Conservation (phyloP, 345 rosid species). For the Zanthoxylum bungeanum region DNA sequence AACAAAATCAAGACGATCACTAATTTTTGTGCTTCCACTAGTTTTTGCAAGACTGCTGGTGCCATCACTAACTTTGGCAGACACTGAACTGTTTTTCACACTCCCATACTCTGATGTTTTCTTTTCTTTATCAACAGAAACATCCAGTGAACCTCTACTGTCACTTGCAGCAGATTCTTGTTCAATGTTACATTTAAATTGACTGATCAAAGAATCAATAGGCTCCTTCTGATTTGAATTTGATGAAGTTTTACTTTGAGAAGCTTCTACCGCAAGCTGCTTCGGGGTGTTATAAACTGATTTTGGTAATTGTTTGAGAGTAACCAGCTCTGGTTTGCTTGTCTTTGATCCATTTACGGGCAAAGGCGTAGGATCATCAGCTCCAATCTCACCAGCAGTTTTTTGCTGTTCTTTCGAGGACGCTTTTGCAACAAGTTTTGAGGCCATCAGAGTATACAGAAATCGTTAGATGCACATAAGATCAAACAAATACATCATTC, state of each 20-base stretch:
- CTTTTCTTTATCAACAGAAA: slow-evolving; percentile 62
- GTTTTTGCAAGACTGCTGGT: slow-evolving; percentile 66
- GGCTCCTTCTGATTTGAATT: slow-evolving; percentile 41
- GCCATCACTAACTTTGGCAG: slow-evolving; percentile 79
- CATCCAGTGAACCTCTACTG: slow-evolving; percentile 41
- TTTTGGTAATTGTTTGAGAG: slow-evolving; percentile 28
- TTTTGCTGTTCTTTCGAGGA: slow-evolving; percentile 39
- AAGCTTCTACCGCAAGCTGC: slow-evolving; percentile 28
- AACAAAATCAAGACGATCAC: slow-evolving; percentile 70
- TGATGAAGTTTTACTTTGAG: slow-evolving; percentile 38
- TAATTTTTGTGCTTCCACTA: slow-evolving; percentile 70
- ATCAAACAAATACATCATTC: slow-evolving; percentile 22
- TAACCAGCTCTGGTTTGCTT: slow-evolving; percentile 27
- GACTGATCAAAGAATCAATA: slow-evolving; percentile 29
- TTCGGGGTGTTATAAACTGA: slow-evolving; percentile 31
- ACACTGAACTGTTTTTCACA: slow-evolving; percentile 70
- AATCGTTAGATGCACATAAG: slow-evolving; percentile 27
- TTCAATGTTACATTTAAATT: slow-evolving; percentile 40
- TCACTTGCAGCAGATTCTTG: slow-evolving; percentile 35
- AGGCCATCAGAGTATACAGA: slow-evolving; percentile 41
- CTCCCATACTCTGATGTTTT: slow-evolving; percentile 59
- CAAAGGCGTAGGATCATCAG: slow-evolving; percentile 33
- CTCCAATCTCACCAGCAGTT: slow-evolving; percentile 25
- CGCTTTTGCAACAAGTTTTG: slow-evolving; percentile 37
- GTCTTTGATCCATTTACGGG: slow-evolving; percentile 37